Evolutionary conservation across 108 stramenopile species (phyloP).

Genomic region (Nannochloropsis gaditana): DNA sequence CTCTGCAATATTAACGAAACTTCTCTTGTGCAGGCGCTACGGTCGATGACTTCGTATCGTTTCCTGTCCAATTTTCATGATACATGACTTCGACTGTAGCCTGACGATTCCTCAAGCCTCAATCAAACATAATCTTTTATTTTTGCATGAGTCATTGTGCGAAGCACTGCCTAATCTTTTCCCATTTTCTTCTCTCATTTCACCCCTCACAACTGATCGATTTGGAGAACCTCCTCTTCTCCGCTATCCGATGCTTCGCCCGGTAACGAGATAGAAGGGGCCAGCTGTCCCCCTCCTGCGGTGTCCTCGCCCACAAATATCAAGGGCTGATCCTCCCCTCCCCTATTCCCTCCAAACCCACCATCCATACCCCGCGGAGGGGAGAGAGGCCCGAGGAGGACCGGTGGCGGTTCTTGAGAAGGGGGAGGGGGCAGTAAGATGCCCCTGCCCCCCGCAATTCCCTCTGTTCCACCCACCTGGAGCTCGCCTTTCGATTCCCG

Average conservation of each 20-base stretch:
- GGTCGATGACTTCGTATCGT: too few species aligned
- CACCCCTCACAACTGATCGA: neutral
- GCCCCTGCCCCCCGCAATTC: neutral
- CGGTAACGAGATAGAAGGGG: neutral
- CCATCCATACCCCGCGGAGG: neutral
- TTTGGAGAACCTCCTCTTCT: neutral
- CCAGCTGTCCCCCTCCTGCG: neutral
- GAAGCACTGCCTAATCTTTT: too few species aligned
- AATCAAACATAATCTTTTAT: too few species aligned
- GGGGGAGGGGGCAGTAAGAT: neutral
- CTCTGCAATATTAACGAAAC: too few species aligned
- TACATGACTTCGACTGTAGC: too few species aligned
- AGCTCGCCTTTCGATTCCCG: neutral
- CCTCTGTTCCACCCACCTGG: too few species aligned
- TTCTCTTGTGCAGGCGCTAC: too few species aligned
- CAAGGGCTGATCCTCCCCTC: neutral
- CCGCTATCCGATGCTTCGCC: slow-evolving; percentile 6
- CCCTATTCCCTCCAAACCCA: neutral
- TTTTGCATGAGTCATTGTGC: too few species aligned
- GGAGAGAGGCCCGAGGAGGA: neutral
- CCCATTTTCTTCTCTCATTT: too few species aligned
- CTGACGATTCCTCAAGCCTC: too few species aligned
- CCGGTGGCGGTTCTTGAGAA: neutral
- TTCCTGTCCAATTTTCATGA: too few species aligned
- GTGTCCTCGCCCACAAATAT: neutral